phyloP scores from a whole-genome alignment of 2,329 filamentous ascomycete genomes.

The Diaporthe vexans region DNA sequence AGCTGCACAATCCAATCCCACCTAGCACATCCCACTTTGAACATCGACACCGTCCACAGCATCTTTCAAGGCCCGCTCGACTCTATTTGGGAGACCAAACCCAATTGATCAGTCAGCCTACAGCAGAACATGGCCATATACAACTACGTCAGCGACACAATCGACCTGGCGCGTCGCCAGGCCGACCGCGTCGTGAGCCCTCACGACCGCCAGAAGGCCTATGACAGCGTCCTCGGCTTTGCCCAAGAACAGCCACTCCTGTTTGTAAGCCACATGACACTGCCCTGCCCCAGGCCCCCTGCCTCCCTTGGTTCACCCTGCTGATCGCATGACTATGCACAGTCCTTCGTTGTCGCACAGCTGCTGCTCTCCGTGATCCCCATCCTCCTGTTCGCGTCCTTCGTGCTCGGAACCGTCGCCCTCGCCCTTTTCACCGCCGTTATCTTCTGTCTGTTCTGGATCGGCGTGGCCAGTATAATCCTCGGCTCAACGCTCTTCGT shows the following conservation, averaged over 20 bases:
- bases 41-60: not conserved
- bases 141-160: constrained; percentile 53
- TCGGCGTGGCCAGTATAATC: constrained; percentile 75
- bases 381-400: constrained; percentile 76
- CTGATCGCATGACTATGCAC: constrained; percentile 5
- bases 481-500: constrained; percentile 78
- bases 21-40: not conserved
- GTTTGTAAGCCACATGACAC: constrained; percentile 66
- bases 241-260: constrained; percentile 76
- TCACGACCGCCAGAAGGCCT: constrained; percentile 69
- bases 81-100: not conserved
- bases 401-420: constrained; percentile 72
- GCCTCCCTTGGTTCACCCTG: not conserved
- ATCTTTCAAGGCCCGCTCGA: not conserved
- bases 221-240: constrained; percentile 67
- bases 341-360: constrained; percentile 79
- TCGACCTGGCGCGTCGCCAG: constrained; percentile 59
- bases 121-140: constrained; percentile 46
- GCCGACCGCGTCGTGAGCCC: constrained; percentile 70
- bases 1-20: not conserved
- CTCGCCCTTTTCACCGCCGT: constrained; percentile 74
- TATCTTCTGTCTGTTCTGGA: constrained; percentile 77
- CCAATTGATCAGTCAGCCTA: not conserved
- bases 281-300: not conserved
- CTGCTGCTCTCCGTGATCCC: constrained; percentile 76